Evolutionary conservation across 306 rosid species (phyloP).

Genomic region (Pterocarpus macrocarpus): DNA sequence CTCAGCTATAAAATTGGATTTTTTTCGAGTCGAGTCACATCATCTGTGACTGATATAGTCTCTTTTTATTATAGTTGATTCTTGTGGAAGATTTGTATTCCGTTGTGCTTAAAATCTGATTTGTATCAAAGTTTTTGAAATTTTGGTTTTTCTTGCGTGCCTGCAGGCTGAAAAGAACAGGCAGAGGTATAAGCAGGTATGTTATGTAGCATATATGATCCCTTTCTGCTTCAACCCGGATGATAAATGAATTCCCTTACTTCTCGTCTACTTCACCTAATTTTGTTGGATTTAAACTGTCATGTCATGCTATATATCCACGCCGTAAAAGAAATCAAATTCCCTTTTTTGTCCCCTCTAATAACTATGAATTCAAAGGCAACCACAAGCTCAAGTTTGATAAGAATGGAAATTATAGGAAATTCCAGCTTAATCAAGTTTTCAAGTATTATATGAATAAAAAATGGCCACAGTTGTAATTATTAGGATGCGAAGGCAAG

Average conservation of each 20-base stretch:
- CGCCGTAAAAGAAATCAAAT: not conserved
- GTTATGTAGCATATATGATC: not conserved
- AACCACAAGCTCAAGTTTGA: not conserved
- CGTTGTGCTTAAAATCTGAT: conserved; percentile 35
- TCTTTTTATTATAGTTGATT: too few relatives aligned
- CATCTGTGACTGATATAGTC: not conserved
- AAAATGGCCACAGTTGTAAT: not conserved
- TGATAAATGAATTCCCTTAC: not conserved
- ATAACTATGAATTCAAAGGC: not conserved
- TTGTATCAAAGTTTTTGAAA: conserved; percentile 32
- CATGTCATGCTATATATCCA: not conserved
- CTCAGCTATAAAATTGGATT: too few relatives aligned
- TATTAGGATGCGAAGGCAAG: too few relatives aligned
- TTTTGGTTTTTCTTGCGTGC: not conserved
- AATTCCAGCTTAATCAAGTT: not conserved
- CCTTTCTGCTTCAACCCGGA: not conserved
- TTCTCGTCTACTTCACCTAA: not conserved
- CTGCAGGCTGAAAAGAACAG: conserved; percentile 72
- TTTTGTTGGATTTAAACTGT: not conserved
- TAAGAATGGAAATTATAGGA: not conserved
- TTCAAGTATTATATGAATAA: not conserved
- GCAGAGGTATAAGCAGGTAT: conserved; percentile 72
- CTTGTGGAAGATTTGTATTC: too few relatives aligned
- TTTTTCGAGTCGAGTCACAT: too few relatives aligned
- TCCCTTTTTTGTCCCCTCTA: not conserved